Percentiles rank a stretch among this genome's conserved stretches.
Evolutionary conservation across 2,329 filamentous ascomycete genomes (phyloP).

Genomic region (Diaporthe citriasiana): DNA sequence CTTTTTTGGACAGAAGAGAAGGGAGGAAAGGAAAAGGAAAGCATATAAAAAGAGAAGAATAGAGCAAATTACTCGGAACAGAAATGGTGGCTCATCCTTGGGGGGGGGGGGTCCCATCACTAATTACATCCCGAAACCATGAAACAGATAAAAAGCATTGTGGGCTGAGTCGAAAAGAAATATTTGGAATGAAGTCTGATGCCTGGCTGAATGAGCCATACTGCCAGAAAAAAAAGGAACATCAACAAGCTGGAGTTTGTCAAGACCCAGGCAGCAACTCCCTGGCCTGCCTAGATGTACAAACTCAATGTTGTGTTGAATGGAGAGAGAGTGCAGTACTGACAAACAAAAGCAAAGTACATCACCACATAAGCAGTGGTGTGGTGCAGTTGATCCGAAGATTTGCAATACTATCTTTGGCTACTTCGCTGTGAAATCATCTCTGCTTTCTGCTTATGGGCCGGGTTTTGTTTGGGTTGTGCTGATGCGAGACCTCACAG

Average conservation of each 20-base stretch:
- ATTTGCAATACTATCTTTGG: not conserved
- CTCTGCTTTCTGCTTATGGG: not conserved
- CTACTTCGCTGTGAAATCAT: slow-evolving; percentile 28
- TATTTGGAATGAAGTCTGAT: not conserved
- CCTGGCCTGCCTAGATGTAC: not conserved
- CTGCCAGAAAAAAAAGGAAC: not conserved
- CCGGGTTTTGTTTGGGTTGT: not conserved
- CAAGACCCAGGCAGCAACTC: not conserved
- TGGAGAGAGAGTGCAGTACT: not conserved
- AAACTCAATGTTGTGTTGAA: not conserved
- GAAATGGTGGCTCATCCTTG: not conserved
- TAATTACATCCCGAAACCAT: not conserved
- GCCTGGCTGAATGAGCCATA: slow-evolving; percentile 26
- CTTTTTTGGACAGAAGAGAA: not conserved
- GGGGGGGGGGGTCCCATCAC: no score
- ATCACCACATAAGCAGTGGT: not conserved
- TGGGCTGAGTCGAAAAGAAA: not conserved
- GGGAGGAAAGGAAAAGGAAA: no score
- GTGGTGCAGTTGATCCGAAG: not conserved
- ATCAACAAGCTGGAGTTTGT: not conserved
- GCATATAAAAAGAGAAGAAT: not conserved
- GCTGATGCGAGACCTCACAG: not conserved
- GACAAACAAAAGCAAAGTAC: slow-evolving; percentile 40
- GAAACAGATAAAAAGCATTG: no score
- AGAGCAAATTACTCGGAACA: no score